Conservation (phyloP, 495 filamentous ascomycete genomes). For the Talaromyces nanjingensis region DNA sequence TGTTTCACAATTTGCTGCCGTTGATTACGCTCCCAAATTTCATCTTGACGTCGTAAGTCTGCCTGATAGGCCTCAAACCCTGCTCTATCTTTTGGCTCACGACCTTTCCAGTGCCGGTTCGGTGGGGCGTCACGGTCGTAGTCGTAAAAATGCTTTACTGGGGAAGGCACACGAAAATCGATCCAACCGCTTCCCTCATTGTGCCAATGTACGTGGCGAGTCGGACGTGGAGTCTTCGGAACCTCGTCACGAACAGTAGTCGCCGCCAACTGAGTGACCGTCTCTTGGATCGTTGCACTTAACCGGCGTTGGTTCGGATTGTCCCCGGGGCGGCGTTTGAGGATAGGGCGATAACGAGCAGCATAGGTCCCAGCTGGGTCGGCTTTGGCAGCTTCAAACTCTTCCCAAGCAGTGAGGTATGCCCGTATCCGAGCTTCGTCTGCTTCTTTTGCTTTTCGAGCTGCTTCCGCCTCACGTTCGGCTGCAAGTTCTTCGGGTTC, state of each 20-base stretch:
- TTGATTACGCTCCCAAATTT: neutral
- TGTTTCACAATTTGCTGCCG: slow-evolving; percentile 9
- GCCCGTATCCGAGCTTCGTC: neutral
- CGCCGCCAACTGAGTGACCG: neutral
- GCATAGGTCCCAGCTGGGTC: neutral
- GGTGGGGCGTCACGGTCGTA: too few species aligned
- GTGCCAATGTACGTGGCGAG: neutral
- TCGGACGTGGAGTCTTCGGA: neutral
- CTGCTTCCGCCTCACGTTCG: neutral
- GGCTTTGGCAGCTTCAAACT: neutral
- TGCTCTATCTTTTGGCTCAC: neutral
- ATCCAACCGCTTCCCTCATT: neutral
- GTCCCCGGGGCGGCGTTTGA: neutral
- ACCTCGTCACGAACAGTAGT: neutral
- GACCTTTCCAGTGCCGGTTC: neutral
- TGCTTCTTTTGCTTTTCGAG: neutral
- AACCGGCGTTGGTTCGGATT: neutral
- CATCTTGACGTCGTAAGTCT: slow-evolving; percentile 4
- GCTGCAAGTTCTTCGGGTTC: too few species aligned
- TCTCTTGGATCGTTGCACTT: neutral
- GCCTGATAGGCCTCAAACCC: neutral
- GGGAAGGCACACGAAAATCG: neutral
- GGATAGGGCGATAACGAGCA: neutral
- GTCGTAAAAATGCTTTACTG: neutral
- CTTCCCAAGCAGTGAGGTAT: neutral